These are phyloP conservation scores for Eudorina sp. DNA, from an alignment of 139 green algal genomes.

Conservation along the genomic window DNA sequence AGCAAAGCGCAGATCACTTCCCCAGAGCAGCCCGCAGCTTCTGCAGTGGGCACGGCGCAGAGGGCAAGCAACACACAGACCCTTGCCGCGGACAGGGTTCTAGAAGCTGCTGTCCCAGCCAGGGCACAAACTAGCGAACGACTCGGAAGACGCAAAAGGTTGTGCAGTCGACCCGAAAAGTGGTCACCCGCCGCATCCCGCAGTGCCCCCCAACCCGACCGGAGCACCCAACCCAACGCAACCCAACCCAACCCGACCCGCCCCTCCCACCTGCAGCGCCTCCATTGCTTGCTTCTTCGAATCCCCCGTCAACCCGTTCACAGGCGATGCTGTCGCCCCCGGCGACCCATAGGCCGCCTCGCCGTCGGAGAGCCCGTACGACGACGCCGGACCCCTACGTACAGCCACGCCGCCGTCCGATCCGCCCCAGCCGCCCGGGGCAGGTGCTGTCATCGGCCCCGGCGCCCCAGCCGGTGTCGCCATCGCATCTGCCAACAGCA, in stretches of 20 bases:
- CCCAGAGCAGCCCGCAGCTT: neutral
- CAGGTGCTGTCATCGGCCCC: neutral
- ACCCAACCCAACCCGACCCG: no score
- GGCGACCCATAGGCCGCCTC: neutral
- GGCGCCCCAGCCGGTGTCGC: neutral
- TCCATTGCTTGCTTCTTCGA: neutral
- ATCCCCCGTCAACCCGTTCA: neutral
- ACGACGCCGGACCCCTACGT: neutral
- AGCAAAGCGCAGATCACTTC: no score
- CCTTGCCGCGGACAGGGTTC: no score
- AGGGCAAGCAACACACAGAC: no score
- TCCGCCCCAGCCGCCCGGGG: neutral
- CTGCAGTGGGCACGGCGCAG: no score
- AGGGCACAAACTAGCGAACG: no score
- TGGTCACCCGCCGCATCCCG: no score
- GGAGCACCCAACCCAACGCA: no score
- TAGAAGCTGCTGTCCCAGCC: no score
- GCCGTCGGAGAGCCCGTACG: neutral
- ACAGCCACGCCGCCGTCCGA: neutral
- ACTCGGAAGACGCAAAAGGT: no score
- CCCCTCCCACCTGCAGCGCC: slow-evolving; percentile 6
- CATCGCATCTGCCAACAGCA: slow-evolving; percentile 21
- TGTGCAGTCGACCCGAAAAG: no score
- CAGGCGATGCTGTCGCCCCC: neutral
- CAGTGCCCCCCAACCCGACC: no score